phyloP scores from a whole-genome alignment of 108 stramenopile genomes.

The Asterionellopsis glacialis region DNA sequence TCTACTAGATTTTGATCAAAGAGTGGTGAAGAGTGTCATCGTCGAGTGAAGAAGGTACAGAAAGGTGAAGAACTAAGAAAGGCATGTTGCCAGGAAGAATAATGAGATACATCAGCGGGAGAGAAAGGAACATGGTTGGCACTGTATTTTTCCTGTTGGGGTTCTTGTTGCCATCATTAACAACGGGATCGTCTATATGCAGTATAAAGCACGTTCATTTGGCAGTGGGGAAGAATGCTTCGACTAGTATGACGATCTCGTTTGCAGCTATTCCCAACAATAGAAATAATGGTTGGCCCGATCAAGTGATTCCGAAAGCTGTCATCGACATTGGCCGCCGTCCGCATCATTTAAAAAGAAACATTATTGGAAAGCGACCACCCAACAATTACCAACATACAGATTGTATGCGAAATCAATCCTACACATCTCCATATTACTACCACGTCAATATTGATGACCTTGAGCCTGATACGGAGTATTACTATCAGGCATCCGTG shows the following conservation, averaged over 20 bases:
- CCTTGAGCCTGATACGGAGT: slow-evolving; percentile 48
- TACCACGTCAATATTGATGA: slow-evolving; percentile 59
- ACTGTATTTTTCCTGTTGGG: neutral
- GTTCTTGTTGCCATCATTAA: neutral
- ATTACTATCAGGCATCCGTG: slow-evolving; percentile 34
- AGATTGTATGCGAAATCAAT: neutral
- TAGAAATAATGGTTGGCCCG: too few species aligned
- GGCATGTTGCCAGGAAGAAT: too few species aligned
- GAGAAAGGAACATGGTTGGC: too few species aligned
- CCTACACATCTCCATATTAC: slow-evolving; percentile 36
- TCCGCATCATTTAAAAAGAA: too few species aligned
- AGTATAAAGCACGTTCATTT: slow-evolving; percentile 38
- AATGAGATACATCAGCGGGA: too few species aligned
- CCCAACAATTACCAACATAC: slow-evolving; percentile 19
- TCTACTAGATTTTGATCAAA: too few species aligned
- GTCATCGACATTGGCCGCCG: too few species aligned
- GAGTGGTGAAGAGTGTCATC: too few species aligned
- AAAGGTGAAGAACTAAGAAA: too few species aligned
- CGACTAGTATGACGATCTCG: slow-evolving; percentile 39
- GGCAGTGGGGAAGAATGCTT: slow-evolving; percentile 41
- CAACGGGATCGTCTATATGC: neutral
- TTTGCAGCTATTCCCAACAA: too few species aligned
- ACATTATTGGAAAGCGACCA: slow-evolving; percentile 25
- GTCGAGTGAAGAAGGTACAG: too few species aligned
- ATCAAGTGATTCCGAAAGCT: too few species aligned